Evolutionary conservation across 2,329 filamentous ascomycete species (phyloP).

Genomic region (Talaromyces sp.): DNA sequence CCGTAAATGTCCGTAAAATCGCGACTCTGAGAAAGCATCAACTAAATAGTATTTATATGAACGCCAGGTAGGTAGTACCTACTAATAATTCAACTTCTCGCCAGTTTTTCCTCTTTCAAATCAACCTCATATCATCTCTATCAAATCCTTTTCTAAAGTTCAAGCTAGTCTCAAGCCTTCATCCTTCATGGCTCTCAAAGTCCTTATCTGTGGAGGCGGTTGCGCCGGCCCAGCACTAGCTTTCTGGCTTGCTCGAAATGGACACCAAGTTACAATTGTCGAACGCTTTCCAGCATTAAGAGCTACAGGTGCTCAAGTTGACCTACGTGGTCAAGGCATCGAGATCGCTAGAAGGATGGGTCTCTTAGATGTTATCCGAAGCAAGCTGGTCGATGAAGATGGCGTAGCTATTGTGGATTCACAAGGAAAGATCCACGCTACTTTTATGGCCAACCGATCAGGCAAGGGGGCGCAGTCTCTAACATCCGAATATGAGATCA

Average conservation of each 20-base stretch:
- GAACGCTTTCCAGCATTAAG: constrained; percentile 49
- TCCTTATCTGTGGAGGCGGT: constrained; percentile 53
- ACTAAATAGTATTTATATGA: no score
- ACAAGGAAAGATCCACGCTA: constrained; percentile 42
- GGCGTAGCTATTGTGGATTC: constrained; percentile 53
- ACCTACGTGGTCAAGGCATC: constrained; percentile 57
- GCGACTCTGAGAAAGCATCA: no score
- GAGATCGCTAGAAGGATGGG: constrained; percentile 57
- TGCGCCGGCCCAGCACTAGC: constrained; percentile 51
- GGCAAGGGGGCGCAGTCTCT: constrained; percentile 50
- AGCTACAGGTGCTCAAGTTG: constrained; percentile 56
- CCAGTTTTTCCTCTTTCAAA: no score
- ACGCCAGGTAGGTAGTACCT: no score
- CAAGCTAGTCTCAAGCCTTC: no score
- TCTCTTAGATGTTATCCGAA: constrained; percentile 46
- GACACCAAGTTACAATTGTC: constrained; percentile 43
- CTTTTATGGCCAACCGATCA: constrained; percentile 43
- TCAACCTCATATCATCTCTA: no score
- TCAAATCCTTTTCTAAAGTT: no score
- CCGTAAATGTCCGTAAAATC: constrained; percentile 1
- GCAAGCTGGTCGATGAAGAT: constrained; percentile 48
- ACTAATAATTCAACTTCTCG: no score
- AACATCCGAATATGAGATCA: constrained; percentile 62
- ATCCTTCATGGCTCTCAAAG: constrained; percentile 39
- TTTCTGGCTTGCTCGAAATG: constrained; percentile 49